Percentiles rank a stretch among this genome's conserved stretches.
phyloP scores from a whole-genome alignment of 1,139 yeast genomes.

The Ashbya aceris region DNA sequence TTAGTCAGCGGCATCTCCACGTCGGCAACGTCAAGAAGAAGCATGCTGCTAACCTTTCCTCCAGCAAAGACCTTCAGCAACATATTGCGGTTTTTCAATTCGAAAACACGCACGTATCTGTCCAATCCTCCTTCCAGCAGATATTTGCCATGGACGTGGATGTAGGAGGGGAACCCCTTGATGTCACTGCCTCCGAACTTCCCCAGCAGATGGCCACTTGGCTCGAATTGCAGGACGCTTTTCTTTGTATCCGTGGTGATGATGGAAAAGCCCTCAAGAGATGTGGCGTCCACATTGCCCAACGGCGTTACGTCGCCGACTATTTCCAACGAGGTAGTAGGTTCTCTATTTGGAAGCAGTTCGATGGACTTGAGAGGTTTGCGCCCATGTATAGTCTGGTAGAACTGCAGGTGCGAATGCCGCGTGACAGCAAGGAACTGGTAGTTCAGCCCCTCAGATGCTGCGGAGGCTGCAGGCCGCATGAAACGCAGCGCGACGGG shows the following conservation, averaged over 20 bases:
- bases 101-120: constrained; percentile 72
- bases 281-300: constrained; percentile 16
- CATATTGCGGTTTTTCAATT: constrained; percentile 46
- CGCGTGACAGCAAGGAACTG: constrained; percentile 53
- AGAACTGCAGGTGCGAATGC: constrained; percentile 38
- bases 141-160: constrained; percentile 20
- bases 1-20: constrained; percentile 15
- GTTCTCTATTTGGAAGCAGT: constrained; percentile 30
- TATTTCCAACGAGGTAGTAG: constrained; percentile 14
- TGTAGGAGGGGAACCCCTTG: constrained; percentile 35
- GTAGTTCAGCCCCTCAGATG: constrained; percentile 19
- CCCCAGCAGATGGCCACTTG: constrained; percentile 35
- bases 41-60: constrained; percentile 54
- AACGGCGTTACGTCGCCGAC: constrained; percentile 13
- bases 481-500: constrained; percentile 34
- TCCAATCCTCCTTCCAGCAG: constrained; percentile 75
- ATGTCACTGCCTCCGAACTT: constrained; percentile 38
- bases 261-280: constrained; percentile 14
- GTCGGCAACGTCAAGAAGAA: constrained; percentile 35
- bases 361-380: constrained; percentile 41
- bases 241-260: constrained; percentile 25
- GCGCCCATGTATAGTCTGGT: constrained; percentile 50
- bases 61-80: constrained; percentile 70
- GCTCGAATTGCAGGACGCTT: constrained; percentile 43
- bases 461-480: constrained; percentile 21